Base-by-base conservation (phyloP, 192 early-diverging fungal species). In the Linderina pennispora region DNA sequence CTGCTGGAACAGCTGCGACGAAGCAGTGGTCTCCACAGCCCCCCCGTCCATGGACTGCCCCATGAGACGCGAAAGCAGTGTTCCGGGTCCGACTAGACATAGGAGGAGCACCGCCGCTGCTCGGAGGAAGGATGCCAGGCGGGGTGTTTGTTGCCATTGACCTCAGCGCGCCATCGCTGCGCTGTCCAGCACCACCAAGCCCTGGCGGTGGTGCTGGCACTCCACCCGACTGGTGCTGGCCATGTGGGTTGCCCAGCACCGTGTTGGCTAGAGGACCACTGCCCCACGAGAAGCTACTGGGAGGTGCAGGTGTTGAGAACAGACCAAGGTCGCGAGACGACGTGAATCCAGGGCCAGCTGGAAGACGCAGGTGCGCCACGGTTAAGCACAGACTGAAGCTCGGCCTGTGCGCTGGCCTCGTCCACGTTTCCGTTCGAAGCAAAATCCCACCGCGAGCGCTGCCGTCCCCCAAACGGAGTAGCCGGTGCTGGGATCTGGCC, bases 251-350 rank as follows among this genome's bases (percentile, higher is more conserved):
- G 7, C 35, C 40, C 5, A 19, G 17, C n/a, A 40, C 36, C 18
- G 61, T 60, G 28, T n/a, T n/a, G n/a, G n/a, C n/a, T n/a, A n/a
- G n/a, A n/a, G n/a, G n/a, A n/a, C n/a, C n/a, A n/a, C n/a, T n/a
- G n/a, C n/a, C n/a, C n/a, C n/a, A n/a, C n/a, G n/a, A n/a, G n/a
- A n/a, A n/a, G n/a, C n/a, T n/a, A n/a, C 49, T 47, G 18, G 24
- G 38, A 3, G 49, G 58, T 14, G 59, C 45, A 4, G 66, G 66
- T 1, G 66, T 62, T 7, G 59, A 52, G 43, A 70, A 70, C 50
- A 70, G 47, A 16, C 66, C 66, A 22, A 70, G 50, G 17, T 70
- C 59, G 37, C 66, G 66, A 46, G 66, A 70, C 14, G 55, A 57
- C 10, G 45, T 47, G 52, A 69, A 48, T 22, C 49, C 40, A 0